Evolutionary conservation across 2,329 filamentous ascomycete genomes (phyloP).

Genomic region (Xylaria sp.): DNA sequence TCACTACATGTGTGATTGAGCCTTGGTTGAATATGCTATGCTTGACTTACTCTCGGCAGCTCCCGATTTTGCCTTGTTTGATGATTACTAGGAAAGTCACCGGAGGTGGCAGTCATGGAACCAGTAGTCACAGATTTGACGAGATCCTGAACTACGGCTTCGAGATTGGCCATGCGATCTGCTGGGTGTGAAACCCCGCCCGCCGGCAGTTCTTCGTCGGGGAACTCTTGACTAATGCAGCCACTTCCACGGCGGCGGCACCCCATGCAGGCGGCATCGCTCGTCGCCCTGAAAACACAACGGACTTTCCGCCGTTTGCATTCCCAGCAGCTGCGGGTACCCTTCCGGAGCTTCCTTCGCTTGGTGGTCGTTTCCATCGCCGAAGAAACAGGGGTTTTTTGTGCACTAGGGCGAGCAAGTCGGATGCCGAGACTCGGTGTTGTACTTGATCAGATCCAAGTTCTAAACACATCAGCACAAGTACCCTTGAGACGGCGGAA

Average conservation of each 20-base stretch:
- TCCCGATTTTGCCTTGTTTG: neutral
- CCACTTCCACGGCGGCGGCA: slow-evolving; percentile 57
- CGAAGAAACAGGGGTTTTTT: too few species aligned
- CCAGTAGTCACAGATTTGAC: slow-evolving; percentile 32
- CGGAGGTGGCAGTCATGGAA: slow-evolving; percentile 44
- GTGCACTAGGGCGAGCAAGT: too few species aligned
- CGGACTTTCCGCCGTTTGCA: slow-evolving; percentile 66
- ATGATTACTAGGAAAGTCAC: neutral
- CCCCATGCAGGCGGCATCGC: slow-evolving; percentile 56
- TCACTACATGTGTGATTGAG: neutral
- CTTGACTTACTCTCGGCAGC: neutral
- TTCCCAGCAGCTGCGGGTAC: slow-evolving; percentile 69
- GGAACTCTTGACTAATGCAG: slow-evolving; percentile 62
- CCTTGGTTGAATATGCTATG: neutral
- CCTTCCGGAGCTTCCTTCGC: slow-evolving; percentile 61
- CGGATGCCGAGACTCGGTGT: too few species aligned
- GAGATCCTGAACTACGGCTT: neutral
- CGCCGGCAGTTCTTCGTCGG: slow-evolving; percentile 45
- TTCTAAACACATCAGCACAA: too few species aligned
- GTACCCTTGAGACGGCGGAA: too few species aligned
- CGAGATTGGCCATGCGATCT: slow-evolving; percentile 3
- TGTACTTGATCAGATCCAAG: too few species aligned
- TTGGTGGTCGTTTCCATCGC: slow-evolving; percentile 38
- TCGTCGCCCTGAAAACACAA: slow-evolving; percentile 57
- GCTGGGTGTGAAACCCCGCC: neutral